phyloP scores from a whole-genome alignment of 495 filamentous ascomycete species.

The Hypoxylon subgilvum region DNA sequence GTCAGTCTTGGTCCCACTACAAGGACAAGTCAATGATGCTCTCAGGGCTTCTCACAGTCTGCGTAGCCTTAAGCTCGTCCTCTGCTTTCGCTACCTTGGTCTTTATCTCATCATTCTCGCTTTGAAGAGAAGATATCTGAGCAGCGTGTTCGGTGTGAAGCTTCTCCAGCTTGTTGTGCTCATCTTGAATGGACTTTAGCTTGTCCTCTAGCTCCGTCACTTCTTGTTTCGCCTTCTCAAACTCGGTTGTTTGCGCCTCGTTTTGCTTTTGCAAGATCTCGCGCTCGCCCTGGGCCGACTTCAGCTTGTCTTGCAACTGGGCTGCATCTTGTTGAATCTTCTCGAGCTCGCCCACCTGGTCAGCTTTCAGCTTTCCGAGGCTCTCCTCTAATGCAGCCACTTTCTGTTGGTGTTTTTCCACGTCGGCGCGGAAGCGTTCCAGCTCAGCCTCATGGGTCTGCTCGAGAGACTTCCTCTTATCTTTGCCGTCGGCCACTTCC shows the following conservation, averaged over 20 bases:
- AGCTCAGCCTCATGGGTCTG: constrained; percentile 24
- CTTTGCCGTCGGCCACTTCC: constrained; percentile 10
- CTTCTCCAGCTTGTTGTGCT: constrained; percentile 19
- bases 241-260: constrained; percentile 7
- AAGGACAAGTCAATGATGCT: neutral
- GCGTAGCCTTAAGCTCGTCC: constrained; percentile 18
- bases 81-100: constrained; percentile 30
- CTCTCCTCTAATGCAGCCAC: constrained; percentile 10
- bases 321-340: constrained; percentile 22
- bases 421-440: constrained; percentile 8
- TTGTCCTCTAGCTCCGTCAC: constrained; percentile 6
- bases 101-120: constrained; percentile 18
- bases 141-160: constrained; percentile 16
- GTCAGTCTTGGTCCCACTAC: constrained; percentile 1
- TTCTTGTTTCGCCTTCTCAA: constrained; percentile 24
- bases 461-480: constrained; percentile 21
- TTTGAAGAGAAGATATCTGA: constrained; percentile 14
- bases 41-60: constrained; percentile 11
- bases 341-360: constrained; percentile 22
- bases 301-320: constrained; percentile 17
- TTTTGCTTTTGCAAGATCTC: constrained; percentile 17
- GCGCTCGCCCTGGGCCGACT: constrained; percentile 17
- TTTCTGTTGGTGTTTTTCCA: constrained; percentile 22
- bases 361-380: constrained; percentile 19
- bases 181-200: constrained; percentile 9